A percentile compares a stretch with the other conserved stretches of the same genome.
These are phyloP conservation scores for Vitis amurensis DNA, from an alignment of 164 flowering plant genomes.

Conservation along the genomic window DNA sequence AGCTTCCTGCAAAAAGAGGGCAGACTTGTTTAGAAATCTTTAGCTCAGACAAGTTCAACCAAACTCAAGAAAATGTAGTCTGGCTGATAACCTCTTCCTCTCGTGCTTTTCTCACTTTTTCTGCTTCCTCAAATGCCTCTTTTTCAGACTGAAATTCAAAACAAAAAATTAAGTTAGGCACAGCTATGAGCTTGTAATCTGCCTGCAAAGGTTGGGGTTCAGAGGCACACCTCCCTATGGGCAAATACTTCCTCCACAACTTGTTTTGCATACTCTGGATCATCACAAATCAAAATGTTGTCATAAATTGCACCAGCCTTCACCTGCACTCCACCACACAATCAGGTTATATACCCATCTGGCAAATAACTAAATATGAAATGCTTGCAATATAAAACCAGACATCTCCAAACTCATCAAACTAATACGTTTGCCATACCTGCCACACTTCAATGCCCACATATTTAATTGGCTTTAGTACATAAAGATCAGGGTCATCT, in stretches of 20 bases:
- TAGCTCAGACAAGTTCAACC: too few species aligned
- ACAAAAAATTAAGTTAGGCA: neutral
- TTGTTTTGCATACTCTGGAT: slow-evolving; percentile 75
- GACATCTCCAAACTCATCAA: too few species aligned
- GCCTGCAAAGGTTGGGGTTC: neutral
- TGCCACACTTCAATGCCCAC: slow-evolving; percentile 67
- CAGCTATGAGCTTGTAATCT: neutral
- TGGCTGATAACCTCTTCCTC: slow-evolving; percentile 44
- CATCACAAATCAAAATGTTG: slow-evolving; percentile 75
- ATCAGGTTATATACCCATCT: neutral
- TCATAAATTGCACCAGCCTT: slow-evolving; percentile 75
- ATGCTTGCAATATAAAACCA: too few species aligned
- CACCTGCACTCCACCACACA: slow-evolving; percentile 23
- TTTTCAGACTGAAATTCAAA: slow-evolving; percentile 44
- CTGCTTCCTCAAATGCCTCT: slow-evolving; percentile 64
- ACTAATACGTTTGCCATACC: slow-evolving; percentile 18
- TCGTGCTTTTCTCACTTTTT: slow-evolving; percentile 46
- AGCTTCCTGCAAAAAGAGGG: slow-evolving; percentile 34
- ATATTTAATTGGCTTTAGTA: slow-evolving; percentile 45
- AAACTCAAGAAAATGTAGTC: neutral
- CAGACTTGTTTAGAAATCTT: too few species aligned
- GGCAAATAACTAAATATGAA: too few species aligned
- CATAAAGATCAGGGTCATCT: slow-evolving; percentile 65
- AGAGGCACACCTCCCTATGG: slow-evolving; percentile 39
- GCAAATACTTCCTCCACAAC: slow-evolving; percentile 59